These are phyloP conservation scores for Nakaseomyces delphensis DNA, from an alignment of 1,139 yeast species.

Conservation along the genomic window DNA sequence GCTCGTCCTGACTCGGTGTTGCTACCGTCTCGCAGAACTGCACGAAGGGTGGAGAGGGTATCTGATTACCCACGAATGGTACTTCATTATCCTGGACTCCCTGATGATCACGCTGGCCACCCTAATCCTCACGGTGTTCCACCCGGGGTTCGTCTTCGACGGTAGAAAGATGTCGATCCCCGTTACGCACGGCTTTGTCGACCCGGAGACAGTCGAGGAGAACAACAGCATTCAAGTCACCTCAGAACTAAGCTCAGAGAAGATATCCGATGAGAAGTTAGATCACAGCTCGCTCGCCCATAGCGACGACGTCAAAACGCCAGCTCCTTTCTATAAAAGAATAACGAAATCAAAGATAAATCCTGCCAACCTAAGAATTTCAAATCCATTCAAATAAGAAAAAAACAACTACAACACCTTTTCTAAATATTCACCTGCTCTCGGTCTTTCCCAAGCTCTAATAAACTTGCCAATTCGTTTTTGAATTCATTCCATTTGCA, in stretches of 20 bases:
- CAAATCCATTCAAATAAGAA: not conserved
- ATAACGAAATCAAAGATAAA: not conserved
- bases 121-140: constrained; percentile 44
- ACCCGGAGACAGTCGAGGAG: constrained; percentile 14
- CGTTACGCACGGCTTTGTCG: constrained; percentile 19
- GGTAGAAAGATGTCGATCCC: constrained; percentile 23
- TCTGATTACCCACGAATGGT: constrained; percentile 61
- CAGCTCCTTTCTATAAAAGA: not conserved
- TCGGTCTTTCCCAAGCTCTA: too few relatives aligned
- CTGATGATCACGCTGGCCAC: constrained; percentile 50
- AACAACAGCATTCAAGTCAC: not conserved
- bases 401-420: not conserved
- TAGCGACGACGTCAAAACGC: not conserved
- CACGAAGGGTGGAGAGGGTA: constrained; percentile 70
- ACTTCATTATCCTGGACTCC: constrained; percentile 70
- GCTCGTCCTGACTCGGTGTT: constrained; percentile 60
- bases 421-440: not conserved
- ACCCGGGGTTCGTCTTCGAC: constrained; percentile 54
- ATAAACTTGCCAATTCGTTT: too few relatives aligned
- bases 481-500: too few relatives aligned
- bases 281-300: constrained; percentile 2
- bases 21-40: constrained; percentile 74
- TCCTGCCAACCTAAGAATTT: too few relatives aligned
- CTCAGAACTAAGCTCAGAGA: constrained; percentile 4
- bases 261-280: not conserved